Evolutionary conservation across 352 stramenopile genomes (phyloP), one percentile per base, ranked within the genome.

Genomic region (Globisporangium rhizosaccharum): DNA sequence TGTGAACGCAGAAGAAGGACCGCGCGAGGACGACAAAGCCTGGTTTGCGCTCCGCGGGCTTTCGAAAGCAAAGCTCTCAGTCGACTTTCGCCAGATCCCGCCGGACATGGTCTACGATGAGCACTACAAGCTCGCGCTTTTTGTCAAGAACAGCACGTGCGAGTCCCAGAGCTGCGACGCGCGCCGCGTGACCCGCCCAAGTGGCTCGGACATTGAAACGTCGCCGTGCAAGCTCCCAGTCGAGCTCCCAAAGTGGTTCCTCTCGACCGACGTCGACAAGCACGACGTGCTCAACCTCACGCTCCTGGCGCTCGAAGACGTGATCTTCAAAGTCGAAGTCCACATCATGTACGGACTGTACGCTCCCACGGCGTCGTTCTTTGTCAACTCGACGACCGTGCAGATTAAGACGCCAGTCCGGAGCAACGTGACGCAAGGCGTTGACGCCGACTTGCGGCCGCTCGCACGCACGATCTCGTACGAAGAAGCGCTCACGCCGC

Each of bases 121-220:
- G 66, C 95, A 99, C 72, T 98, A 91, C 72, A 94, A 90, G 25
- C 75, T 99, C 59, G 94, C 92, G n/a, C 83, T 99, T 28, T 98
- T 97, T 55, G 85, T 98, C 0, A 79, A 82, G 41, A 97, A 97
- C 59, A 98, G 88, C 33, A 85, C 91, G 54, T 98, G 94, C 66
- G 69, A 96, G 53, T 86, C 96, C 53, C 76, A 90, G 54, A 82
- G 69, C 25, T 98, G 95, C 49, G 77, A 92, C 62, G 63, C 68
- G 1, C 76, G 75, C 20, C 67, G 80, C 1, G 72, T 88, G 1
- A 59, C 86, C 14, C 65, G 70, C 2, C 80, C 86, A 0, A 79
- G 72, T 46, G 82, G 76, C 0, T 56, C 69, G 1, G 72, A 89
- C 30, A 90, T 83, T 51, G 93, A 99, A 65, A 96, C 83, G 8